Percentiles rank a stretch among this genome's conserved stretches.
Conservation (phyloP, 225 moss, liverwort and hornwort genomes). For the Straminergon stramineum region DNA sequence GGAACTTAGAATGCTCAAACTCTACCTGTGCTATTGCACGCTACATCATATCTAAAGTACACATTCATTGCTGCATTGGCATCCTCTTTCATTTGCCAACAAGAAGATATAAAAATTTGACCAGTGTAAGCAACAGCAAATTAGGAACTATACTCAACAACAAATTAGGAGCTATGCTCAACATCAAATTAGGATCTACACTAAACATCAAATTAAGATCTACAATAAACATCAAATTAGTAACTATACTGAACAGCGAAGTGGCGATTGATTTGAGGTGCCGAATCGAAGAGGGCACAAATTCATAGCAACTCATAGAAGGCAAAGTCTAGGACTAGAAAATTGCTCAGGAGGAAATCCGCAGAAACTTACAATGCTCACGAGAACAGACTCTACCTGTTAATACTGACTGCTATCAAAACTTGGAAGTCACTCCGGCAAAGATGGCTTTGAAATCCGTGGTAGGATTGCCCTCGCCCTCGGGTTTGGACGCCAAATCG, state of each 20-base stretch:
- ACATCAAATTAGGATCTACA: neutral
- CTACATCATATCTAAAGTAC: neutral
- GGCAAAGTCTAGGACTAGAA: neutral
- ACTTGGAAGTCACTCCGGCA: conserved; percentile 44
- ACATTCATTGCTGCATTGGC: neutral
- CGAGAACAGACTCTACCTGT: neutral
- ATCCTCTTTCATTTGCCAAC: neutral
- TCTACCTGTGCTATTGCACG: neutral
- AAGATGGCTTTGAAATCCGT: conserved; percentile 61
- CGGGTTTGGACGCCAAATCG: conserved; percentile 77
- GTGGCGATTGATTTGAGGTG: neutral
- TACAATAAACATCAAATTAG: neutral
- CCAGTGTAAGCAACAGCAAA: neutral
- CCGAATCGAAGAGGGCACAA: neutral
- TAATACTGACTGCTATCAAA: conserved; percentile 15
- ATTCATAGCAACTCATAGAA: neutral
- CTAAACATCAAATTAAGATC: neutral
- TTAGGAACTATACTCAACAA: neutral
- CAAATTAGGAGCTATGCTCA: neutral
- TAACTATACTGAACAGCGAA: neutral
- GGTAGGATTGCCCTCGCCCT: conserved; percentile 64
- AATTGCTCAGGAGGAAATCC: neutral
- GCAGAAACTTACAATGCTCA: neutral
- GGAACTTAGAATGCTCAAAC: neutral
- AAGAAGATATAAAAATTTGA: neutral